Evolutionary conservation across 441 rosid species (phyloP).

Genomic region (Sinapis alba): DNA sequence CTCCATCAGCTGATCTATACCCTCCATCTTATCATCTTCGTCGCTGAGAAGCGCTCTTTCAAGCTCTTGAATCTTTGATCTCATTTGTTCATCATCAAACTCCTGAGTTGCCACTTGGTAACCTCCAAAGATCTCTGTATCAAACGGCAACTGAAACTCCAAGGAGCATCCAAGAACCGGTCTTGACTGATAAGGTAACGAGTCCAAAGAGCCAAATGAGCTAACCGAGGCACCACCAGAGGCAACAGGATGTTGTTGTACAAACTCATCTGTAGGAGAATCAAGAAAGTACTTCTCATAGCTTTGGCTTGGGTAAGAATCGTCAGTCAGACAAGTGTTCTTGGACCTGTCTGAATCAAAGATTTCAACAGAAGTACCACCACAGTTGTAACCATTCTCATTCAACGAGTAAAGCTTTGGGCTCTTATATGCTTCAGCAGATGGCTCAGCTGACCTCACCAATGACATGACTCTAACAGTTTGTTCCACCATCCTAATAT

Average conservation of each 20-base stretch:
- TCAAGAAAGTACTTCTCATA: conserved; percentile 81
- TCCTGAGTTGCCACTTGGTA: too few species aligned
- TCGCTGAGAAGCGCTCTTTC: conserved; percentile 85
- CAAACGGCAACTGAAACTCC: too few species aligned
- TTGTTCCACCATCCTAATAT: conserved; percentile 31
- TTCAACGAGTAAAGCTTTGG: conserved; percentile 60
- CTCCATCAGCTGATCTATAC: conserved; percentile 63
- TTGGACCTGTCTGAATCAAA: conserved; percentile 59
- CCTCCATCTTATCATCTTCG: conserved; percentile 61
- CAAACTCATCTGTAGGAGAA: conserved; percentile 68
- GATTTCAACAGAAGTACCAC: conserved; percentile 49
- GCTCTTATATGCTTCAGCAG: conserved; percentile 55
- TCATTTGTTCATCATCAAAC: conserved; percentile 59
- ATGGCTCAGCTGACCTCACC: conserved; percentile 65
- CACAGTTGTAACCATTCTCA: conserved; percentile 46
- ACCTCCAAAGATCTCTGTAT: too few species aligned
- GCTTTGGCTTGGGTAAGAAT: conserved; percentile 67
- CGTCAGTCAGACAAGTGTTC: conserved; percentile 54
- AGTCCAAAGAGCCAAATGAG: conserved; percentile 50
- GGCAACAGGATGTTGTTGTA: conserved; percentile 56
- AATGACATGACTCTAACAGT: conserved; percentile 57
- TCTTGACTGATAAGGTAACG: conserved; percentile 50
- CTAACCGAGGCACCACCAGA: conserved; percentile 55
- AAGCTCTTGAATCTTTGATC: conserved; percentile 80
- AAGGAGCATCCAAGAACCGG: conserved; percentile 52